Base-by-base conservation (phyloP, 2,329 filamentous ascomycete genomes). In the Neonectria faginata region DNA sequence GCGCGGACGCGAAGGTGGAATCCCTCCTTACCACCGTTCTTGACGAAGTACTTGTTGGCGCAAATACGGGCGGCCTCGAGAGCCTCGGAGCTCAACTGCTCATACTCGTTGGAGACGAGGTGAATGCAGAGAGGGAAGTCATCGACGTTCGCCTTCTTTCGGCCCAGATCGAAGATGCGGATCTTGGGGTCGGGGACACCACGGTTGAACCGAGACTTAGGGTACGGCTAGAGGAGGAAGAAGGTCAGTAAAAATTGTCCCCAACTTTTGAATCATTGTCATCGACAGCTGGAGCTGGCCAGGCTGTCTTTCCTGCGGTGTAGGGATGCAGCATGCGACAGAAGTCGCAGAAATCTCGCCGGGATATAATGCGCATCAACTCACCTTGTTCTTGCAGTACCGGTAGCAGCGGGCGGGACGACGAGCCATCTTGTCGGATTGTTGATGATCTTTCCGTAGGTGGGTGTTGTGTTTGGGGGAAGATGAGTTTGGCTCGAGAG, bases 321-420 rank as follows among this genome's bases (percentile, higher is more conserved):
- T 61, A 64, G 56, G 36, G 31, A 57, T 57, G 47, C 5, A 20
- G 14, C 44, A 44, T 51, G 44, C 50, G 50, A 51, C 33, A 56
- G 65, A 69, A 64, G 47, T 60, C 64, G 48, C 61, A 58, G 61
- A 56, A 65, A 57, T 66, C 52, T 57, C 64, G 59, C 55, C 47
- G 36, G 62, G 51, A 54, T 53, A 58, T 44, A 62, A 57, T 62
- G 50, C 57, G 56, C 56, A 56, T 47, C 54, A 70, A 84, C 91
- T 86, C 83, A 97, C 94, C 94, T 97, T 97, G 92, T 98, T 99
- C 93, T 99, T 99, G 94, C 96, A 99, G 92, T 99, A 99, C 82
- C 96, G 92, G 91, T 97, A 99, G 89, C 96, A 99, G 89, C 96
- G 92, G 82, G 96, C 96, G 82, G 96, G 96, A 92, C 96, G 94